Percentiles rank a stretch among this genome's conserved stretches.
These are phyloP conservation scores for Skeletonema marinoi DNA, from an alignment of 108 stramenopile genomes.

Conservation along the genomic window DNA sequence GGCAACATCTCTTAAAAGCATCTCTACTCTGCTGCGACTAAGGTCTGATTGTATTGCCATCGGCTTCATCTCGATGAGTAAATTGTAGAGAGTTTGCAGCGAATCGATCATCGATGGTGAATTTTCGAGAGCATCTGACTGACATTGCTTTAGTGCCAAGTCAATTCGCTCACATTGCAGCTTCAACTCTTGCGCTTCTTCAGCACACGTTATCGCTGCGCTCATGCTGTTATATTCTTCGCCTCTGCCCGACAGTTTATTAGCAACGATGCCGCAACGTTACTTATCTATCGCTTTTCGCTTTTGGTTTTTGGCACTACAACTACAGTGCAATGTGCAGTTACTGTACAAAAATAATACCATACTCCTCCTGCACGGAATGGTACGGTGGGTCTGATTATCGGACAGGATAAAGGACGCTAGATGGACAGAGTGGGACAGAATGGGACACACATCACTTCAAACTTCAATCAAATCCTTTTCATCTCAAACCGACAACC, in stretches of 20 bases:
- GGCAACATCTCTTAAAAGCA: constrained; percentile 8
- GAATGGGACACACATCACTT: too few relatives aligned
- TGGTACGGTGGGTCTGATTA: too few relatives aligned
- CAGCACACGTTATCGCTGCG: neutral
- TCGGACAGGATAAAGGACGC: too few relatives aligned
- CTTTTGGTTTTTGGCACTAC: too few relatives aligned
- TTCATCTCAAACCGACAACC: too few relatives aligned
- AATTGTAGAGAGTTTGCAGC: constrained; percentile 2
- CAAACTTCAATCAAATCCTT: too few relatives aligned
- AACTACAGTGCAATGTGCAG: too few relatives aligned
- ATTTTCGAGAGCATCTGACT: neutral
- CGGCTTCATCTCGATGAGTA: neutral
- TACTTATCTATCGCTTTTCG: too few relatives aligned
- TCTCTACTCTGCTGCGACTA: neutral
- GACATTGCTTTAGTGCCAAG: neutral
- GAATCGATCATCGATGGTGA: neutral
- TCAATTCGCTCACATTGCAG: neutral
- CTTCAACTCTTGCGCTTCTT: neutral
- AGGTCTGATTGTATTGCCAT: neutral
- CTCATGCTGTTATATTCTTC: neutral
- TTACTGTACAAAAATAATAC: too few relatives aligned
- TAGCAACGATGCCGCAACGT: too few relatives aligned
- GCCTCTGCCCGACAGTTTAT: neutral
- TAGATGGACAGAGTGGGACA: too few relatives aligned
- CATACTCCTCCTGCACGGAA: too few relatives aligned